A percentile compares a stretch with the other conserved stretches of the same genome.
Evolutionary conservation across 176 grass and related monocot species (phyloP).

Genomic region (Alopecurus myosuroides): DNA sequence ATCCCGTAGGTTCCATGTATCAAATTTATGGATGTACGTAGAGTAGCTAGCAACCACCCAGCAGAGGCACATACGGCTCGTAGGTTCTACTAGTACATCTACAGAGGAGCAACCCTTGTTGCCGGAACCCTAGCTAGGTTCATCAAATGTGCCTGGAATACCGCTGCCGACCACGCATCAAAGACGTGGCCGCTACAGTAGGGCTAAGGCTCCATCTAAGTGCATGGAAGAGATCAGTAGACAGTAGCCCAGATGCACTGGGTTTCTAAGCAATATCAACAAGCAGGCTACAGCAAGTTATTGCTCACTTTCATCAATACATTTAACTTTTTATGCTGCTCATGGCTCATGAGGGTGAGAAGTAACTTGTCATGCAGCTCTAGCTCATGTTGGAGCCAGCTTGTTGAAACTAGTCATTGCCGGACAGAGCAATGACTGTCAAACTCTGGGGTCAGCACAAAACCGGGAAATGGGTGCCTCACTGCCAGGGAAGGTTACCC

Average conservation of each 20-base stretch:
- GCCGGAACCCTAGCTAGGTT: too few species aligned
- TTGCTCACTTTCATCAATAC: not conserved
- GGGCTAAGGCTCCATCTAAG: not conserved
- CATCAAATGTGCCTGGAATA: constrained; percentile 12
- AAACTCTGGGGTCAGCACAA: not conserved
- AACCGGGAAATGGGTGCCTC: not conserved
- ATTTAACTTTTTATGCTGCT: not conserved
- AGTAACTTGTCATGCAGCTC: too few species aligned
- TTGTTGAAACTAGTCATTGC: constrained; percentile 1
- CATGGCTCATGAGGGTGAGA: too few species aligned
- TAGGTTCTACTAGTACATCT: too few species aligned
- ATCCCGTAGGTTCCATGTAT: not conserved
- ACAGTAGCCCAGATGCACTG: not conserved
- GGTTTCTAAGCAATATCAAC: not conserved
- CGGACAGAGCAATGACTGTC: not conserved
- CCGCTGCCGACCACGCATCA: not conserved
- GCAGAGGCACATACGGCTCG: not conserved
- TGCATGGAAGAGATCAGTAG: not conserved
- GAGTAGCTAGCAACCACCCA: not conserved
- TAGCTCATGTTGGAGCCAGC: not conserved
- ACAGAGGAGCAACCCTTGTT: not conserved
- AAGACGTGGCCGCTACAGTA: constrained; percentile 2
- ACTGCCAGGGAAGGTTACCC: not conserved
- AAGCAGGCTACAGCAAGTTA: not conserved
- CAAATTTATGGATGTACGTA: constrained; percentile 9